Conservation (phyloP, 805 yeast genomes). For the Saturnispora diversa region DNA sequence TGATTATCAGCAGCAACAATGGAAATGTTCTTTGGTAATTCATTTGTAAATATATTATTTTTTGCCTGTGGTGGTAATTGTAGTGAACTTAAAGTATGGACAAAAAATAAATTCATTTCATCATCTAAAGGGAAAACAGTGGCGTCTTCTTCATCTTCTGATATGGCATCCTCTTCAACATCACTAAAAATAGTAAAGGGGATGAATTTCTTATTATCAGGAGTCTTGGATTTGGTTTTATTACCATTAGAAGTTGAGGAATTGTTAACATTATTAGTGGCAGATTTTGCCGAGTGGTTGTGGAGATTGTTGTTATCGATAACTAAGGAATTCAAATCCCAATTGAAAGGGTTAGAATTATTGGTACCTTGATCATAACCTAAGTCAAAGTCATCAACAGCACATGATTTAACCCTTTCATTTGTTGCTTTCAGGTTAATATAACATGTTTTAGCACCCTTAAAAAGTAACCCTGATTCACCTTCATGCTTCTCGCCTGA, state of each 20-base stretch:
- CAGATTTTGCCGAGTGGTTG: not conserved
- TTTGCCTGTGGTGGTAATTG: too few relatives aligned
- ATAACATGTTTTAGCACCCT: not conserved
- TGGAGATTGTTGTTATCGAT: constrained; percentile 8
- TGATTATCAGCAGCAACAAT: too few relatives aligned
- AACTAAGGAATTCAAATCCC: constrained; percentile 24
- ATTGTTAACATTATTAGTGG: constrained; percentile 2
- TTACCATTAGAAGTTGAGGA: not conserved
- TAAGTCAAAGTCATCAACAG: constrained; percentile 27
- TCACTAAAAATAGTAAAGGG: constrained; percentile 1
- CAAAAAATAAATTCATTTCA: constrained; percentile 11
- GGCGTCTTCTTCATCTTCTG: constrained; percentile 9
- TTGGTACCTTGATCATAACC: constrained; percentile 16
- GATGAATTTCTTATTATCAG: too few relatives aligned
- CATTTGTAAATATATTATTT: too few relatives aligned
- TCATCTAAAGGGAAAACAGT: constrained; percentile 13
- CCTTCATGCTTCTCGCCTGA: too few relatives aligned
- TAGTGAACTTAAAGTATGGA: not conserved
- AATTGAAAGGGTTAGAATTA: constrained; percentile 22
- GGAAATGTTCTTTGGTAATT: too few relatives aligned
- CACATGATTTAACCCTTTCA: constrained; percentile 19
- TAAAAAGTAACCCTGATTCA: not conserved
- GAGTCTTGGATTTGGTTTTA: too few relatives aligned
- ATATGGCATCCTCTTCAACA: constrained; percentile 11
- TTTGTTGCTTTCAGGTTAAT: constrained; percentile 5